These are phyloP conservation scores for Balamuthia mandrillaris DNA, from an alignment of 208 protist genomes.

Conservation along the genomic window DNA sequence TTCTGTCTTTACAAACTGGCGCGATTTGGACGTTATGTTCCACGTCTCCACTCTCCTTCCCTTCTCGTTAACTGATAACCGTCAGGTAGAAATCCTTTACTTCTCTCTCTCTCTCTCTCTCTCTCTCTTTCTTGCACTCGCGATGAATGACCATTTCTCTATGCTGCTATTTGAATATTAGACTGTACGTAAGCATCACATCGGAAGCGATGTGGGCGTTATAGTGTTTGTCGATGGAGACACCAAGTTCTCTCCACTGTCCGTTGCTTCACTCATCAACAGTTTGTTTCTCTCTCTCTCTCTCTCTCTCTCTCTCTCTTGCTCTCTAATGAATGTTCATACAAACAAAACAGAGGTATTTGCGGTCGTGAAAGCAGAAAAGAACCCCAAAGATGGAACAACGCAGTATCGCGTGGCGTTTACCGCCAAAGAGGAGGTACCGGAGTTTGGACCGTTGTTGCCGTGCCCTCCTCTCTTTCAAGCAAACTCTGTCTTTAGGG, in stretches of 20 bases:
- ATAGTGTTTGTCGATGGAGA: constrained; percentile 12
- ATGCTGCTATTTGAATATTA: constrained; percentile 11
- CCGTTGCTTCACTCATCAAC: constrained; percentile 22
- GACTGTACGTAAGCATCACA: constrained; percentile 24
- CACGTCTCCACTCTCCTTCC: neutral
- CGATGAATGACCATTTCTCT: too few relatives aligned
- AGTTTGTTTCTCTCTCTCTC: neutral
- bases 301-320: neutral
- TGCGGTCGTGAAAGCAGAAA: too few relatives aligned
- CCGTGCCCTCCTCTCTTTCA: neutral
- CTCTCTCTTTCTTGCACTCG: too few relatives aligned
- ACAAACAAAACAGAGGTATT: neutral
- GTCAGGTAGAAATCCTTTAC: neutral
- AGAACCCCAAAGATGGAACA: too few relatives aligned
- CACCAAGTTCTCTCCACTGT: constrained; percentile 17
- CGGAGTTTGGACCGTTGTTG: neutral
- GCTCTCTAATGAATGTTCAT: neutral
- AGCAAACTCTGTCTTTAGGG: neutral
- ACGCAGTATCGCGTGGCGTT: constrained; percentile 11
- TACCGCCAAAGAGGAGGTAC: constrained; percentile 6
- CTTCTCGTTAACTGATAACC: neutral
- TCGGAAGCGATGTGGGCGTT: constrained; percentile 13
- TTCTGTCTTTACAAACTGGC: constrained; percentile 20
- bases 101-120: too few relatives aligned
- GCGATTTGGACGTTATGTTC: constrained; percentile 25